Conservation (phyloP, 176 grass and related monocot species). For the Puccinellia tenuiflora region DNA sequence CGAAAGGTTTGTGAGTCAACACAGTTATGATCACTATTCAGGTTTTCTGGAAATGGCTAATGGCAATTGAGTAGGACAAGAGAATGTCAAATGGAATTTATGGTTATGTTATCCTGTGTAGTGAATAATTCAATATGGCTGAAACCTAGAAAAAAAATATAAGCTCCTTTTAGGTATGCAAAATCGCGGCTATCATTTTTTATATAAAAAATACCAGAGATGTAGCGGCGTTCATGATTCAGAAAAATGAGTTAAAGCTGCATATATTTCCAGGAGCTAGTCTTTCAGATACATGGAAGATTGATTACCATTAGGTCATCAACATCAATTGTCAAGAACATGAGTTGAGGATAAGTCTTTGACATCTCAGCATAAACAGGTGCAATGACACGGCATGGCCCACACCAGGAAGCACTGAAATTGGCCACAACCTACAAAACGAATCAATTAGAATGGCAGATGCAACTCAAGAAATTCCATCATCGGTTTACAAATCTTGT, state of each 20-base stretch:
- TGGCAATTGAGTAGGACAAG: background rate
- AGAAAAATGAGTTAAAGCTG: background rate
- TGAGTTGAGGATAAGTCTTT: constrained; percentile 70
- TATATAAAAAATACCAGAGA: background rate
- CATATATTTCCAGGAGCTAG: background rate
- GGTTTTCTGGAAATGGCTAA: background rate
- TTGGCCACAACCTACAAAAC: constrained; percentile 64
- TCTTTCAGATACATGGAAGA: background rate
- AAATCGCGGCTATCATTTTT: background rate
- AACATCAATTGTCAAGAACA: constrained; percentile 75
- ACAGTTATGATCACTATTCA: background rate
- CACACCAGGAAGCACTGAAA: constrained; percentile 84
- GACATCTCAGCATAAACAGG: constrained; percentile 69
- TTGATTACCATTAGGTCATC: constrained; percentile 66
- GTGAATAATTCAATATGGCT: background rate
- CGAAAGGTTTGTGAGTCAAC: background rate
- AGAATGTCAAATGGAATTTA: background rate
- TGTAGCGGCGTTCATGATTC: background rate
- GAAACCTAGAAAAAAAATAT: background rate
- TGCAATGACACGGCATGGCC: constrained; percentile 67
- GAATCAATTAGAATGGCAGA: background rate
- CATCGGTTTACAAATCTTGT: background rate
- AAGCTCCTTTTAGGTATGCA: background rate
- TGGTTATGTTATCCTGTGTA: background rate
- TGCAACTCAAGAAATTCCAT: background rate